A percentile compares a stretch with the other conserved stretches of the same genome.
Evolutionary conservation across 192 early-diverging fungal species (phyloP).

Genomic region (Gamsiella multidivaricata): DNA sequence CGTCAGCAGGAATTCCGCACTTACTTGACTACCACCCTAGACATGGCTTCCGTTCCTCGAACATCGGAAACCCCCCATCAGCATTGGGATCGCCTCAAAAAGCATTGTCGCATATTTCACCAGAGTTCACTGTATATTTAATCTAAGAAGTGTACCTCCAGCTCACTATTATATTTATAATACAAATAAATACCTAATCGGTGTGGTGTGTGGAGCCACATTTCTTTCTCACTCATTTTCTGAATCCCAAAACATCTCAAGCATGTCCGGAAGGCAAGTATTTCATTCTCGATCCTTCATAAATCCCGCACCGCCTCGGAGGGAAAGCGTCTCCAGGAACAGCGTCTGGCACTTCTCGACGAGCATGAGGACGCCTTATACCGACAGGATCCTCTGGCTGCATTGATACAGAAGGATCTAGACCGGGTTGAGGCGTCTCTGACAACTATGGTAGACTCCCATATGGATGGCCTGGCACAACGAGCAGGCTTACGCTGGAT

Average conservation of each 20-base stretch:
- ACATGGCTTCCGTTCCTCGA: background rate
- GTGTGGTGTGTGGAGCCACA: too few species aligned
- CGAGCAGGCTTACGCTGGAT: slow-evolving; percentile 10
- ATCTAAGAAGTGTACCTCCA: too few species aligned
- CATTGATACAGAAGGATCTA: background rate
- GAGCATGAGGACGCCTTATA: background rate
- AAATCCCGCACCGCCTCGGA: background rate
- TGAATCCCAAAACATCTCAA: too few species aligned
- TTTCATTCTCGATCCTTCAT: background rate
- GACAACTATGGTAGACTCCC: background rate
- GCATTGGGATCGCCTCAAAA: slow-evolving; percentile 8
- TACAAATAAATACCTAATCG: too few species aligned
- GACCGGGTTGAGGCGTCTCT: background rate
- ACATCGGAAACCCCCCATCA: background rate
- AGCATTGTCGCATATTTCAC: background rate
- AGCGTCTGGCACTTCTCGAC: background rate
- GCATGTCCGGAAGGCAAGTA: too few species aligned
- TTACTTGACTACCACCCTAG: background rate
- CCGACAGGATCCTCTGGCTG: background rate
- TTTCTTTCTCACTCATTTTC: too few species aligned
- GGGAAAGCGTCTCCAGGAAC: background rate
- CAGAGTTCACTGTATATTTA: too few species aligned
- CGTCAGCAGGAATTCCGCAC: background rate
- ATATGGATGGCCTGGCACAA: slow-evolving; percentile 2
- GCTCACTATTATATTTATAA: too few species aligned